phyloP scores from a whole-genome alignment of 2,329 filamentous ascomycete species.

The Stagonosporopsis vannaccii region DNA sequence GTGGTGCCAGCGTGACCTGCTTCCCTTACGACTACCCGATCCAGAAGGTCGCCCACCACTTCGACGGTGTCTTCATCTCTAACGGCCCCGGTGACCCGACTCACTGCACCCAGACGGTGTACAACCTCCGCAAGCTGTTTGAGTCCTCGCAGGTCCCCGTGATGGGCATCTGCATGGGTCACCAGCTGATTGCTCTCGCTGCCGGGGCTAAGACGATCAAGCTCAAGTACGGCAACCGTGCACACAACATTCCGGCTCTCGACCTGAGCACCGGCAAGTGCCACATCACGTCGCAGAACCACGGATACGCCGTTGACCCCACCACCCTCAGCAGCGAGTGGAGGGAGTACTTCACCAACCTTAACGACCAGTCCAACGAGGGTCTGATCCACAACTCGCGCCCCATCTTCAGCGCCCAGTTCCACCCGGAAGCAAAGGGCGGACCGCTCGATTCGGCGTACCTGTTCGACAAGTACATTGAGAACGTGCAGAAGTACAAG shows the following conservation, averaged over 20 bases:
- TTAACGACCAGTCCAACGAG: conserved; percentile 98
- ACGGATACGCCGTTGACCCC: conserved; percentile 93
- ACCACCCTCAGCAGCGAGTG: conserved; percentile 83
- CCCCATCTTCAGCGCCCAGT: conserved; percentile 98
- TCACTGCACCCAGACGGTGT: conserved; percentile 92
- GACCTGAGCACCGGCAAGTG: conserved; percentile 95
- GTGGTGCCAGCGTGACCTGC: conserved; percentile 89
- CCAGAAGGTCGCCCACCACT: conserved; percentile 97
- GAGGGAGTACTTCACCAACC: conserved; percentile 98
- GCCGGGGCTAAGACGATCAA: conserved; percentile 90
- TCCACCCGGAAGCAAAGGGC: conserved; percentile 98
- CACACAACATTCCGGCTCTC: conserved; percentile 96
- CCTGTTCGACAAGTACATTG: conserved; percentile 94
- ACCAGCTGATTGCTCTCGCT: conserved; percentile 92
- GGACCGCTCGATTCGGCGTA: conserved; percentile 95
- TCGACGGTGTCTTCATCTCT: conserved; percentile 98
- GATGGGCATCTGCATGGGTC: conserved; percentile 97
- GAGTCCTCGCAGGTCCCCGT: conserved; percentile 88
- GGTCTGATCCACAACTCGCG: conserved; percentile 95
- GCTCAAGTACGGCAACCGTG: conserved; percentile 98
- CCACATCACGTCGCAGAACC: conserved; percentile 98
- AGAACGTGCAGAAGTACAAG: conserved; percentile 91
- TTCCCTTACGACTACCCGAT: conserved; percentile 98
- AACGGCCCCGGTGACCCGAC: conserved; percentile 98
- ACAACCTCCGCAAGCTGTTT: conserved; percentile 90